Evolutionary conservation across 306 rosid species (phyloP), one percentile per base, ranked within the genome.

Genomic region (Gastrolobium bilobum): DNA sequence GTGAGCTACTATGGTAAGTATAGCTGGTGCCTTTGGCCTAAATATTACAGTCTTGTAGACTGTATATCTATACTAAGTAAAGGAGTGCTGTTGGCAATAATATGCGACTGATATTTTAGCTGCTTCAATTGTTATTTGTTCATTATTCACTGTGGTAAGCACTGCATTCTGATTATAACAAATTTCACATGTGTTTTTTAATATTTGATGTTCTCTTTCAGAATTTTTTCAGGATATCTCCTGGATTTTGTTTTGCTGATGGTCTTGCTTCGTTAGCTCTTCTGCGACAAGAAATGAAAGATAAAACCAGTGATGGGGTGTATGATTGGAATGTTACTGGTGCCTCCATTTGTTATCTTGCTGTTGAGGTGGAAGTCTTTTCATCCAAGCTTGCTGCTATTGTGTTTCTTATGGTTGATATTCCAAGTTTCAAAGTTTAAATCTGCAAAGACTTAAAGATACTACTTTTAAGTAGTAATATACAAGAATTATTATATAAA

Each of bases 231-330:
- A 92, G 99, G 86, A 88, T 95, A 84, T 91, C 91, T 76, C 99
- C 97, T 69, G 99, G 96, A 79, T 95, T 95, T 90, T 95, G 98
- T 86, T 93, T 95, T 84, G 97, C 97, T 82, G 99, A 93, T n/a
- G 99, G 98, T 59, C 94, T 95, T 68, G 98, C 96, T 47, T 95
- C 99, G 33, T 82, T 95, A 78, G 99, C 99, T 85, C 98, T 95
- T 87, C 86, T 95, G 56, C 90, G 96, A 60, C 99, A 95, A 88
- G 99, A 92, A 83, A 91, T 95, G 98, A 95, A 88, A 81, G 93
- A 93, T 85, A 90, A 90, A 85, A 83, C 98, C 51, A 95, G 93
- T 81, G 83, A 85, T 77, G 81, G 81, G 70, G 96, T 92, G 77
- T 89, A 79, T 86, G 97, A 90, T 84, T 95, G 99, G 99, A 93